phyloP scores from a whole-genome alignment of 495 filamentous ascomycete genomes.

The Penicillium samsonianum region DNA sequence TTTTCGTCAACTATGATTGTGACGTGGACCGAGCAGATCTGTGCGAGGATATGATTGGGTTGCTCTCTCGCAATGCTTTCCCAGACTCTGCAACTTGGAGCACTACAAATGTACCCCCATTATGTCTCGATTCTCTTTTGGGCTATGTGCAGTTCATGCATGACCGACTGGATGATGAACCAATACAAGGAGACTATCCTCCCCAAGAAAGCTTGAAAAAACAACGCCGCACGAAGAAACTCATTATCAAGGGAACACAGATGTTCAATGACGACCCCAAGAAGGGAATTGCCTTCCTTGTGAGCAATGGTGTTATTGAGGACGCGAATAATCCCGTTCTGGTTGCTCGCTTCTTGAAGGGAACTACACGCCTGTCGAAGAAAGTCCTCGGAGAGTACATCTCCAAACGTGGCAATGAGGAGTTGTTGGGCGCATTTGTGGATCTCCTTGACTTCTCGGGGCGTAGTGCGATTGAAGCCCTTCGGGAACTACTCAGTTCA shows the following conservation, averaged over 20 bases:
- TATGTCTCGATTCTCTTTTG: constrained; percentile 90
- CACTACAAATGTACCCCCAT: constrained; percentile 93
- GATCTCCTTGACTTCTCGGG: constrained; percentile 82
- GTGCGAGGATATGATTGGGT: constrained; percentile 91
- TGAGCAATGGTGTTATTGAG: constrained; percentile 79
- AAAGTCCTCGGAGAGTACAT: constrained; percentile 88
- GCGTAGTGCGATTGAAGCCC: constrained; percentile 84
- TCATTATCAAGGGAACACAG: constrained; percentile 81
- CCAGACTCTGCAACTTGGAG: constrained; percentile 99
- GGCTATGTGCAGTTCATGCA: constrained; percentile 89
- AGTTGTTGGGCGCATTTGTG: constrained; percentile 79
- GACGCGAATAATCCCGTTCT: constrained; percentile 68
- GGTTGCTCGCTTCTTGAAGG: constrained; percentile 80
- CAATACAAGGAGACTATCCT: constrained; percentile 65
- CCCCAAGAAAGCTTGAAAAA: constrained; percentile 62
- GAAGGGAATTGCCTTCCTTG: constrained; percentile 82
- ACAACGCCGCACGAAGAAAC: constrained; percentile 75
- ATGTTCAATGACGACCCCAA: constrained; percentile 97
- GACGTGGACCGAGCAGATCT: constrained; percentile 89
- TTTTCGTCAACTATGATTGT: constrained; percentile 98
- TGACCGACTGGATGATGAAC: constrained; percentile 76
- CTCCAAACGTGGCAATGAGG: constrained; percentile 83
- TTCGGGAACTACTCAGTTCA: constrained; percentile 82
- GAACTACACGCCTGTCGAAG: constrained; percentile 86
- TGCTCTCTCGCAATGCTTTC: constrained; percentile 91